These are phyloP conservation scores for Scutellaria minor DNA, from an alignment of 257 asterid species.

Conservation along the genomic window DNA sequence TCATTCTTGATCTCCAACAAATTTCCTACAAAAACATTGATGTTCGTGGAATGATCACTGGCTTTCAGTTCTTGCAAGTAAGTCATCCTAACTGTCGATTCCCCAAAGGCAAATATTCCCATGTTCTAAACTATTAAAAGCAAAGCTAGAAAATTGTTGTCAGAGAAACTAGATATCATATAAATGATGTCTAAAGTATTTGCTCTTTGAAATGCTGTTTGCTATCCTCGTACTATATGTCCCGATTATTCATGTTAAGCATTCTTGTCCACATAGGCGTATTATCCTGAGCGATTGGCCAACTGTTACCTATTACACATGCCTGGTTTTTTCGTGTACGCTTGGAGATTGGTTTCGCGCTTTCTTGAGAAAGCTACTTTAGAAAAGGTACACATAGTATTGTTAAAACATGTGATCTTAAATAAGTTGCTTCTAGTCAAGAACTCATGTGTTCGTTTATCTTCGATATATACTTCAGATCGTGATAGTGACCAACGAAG, in stretches of 20 bases:
- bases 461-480: constrained; percentile 41
- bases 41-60: constrained; percentile 70
- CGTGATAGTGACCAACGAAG: constrained; percentile 63
- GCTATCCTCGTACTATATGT: neutral
- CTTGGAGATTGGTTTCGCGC: constrained; percentile 71
- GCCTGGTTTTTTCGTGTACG: constrained; percentile 74
- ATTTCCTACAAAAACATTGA: constrained; percentile 69
- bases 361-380: constrained; percentile 71
- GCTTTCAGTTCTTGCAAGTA: constrained; percentile 87
- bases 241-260: constrained; percentile 4
- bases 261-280: constrained; percentile 47
- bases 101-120: neutral
- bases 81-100: neutral
- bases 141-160: neutral
- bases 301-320: constrained; percentile 62
- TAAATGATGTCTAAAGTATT: neutral
- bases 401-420: neutral
- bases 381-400: constrained; percentile 53
- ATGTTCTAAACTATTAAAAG: neutral
- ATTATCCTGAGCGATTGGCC: constrained; percentile 80
- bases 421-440: neutral
- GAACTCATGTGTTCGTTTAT: neutral
- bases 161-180: too few species aligned
- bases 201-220: neutral
- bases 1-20: constrained; percentile 63